Evolutionary conservation across 1,284 basidiomycete genomes (phyloP), one percentile per base, ranked within the genome.

Genomic region (Takashimella tepidaria): DNA sequence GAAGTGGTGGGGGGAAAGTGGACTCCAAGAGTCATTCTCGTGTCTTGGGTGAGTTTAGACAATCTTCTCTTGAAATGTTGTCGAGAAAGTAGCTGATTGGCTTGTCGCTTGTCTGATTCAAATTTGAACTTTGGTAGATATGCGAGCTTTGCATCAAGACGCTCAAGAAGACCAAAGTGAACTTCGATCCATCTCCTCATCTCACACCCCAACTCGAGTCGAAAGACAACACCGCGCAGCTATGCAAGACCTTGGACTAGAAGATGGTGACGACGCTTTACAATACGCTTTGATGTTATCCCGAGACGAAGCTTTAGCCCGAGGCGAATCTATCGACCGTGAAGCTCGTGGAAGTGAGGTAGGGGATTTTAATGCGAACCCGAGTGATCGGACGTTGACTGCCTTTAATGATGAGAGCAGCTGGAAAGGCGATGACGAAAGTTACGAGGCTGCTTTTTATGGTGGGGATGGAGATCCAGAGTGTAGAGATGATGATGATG

Each of bases 211-310:
- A 37, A 49, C 50, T 19, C 27, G 46, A 31, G 41, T 49, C 6
- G 56, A 58, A 37, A 26, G 44, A 3, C 53, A 58, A 24, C 63
- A 68, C 37, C 49, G 53, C 11, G 62, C 55, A 5, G 57, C 61
- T 22, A 64, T 69, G 61, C 59, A 63, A 10, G 61, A 67, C 45
- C 53, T 72, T 40, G 70, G 70, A 0, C 54, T 72, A 6, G 68
- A 65, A 31, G 65, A 67, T 43, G 61, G 60, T 10, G 70, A 72
- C 41, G 68, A 66, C 10, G 70, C 68, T n/a, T 54, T 70, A 22
- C 61, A 68, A 51, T 72, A 70, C 48, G 70, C 70, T 5, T 56
- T 72, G 45, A 65, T 70, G 68, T 50, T 72, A 11, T 68, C 65
- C 0, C 59, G 66, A 47, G 66, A 68, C 19, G 66, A 67, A 25